These are phyloP conservation scores for Bipolaris sorokiniana DNA, from an alignment of 2,329 filamentous ascomycete genomes.

Conservation along the genomic window DNA sequence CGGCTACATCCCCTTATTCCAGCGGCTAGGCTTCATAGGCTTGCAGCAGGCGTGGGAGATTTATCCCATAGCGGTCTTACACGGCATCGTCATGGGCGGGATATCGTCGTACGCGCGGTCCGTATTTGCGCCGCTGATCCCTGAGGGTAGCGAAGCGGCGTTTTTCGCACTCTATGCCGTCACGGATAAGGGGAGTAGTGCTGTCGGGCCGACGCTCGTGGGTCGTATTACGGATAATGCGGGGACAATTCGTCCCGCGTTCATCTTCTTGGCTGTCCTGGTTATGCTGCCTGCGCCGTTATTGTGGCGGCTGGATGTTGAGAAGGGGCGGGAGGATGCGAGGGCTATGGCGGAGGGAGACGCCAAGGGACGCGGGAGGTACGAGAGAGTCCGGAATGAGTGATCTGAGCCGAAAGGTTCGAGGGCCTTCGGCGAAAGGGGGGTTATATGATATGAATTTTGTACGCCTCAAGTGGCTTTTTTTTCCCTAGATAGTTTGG, in stretches of 20 bases:
- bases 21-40: constrained; percentile 74
- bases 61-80: constrained; percentile 83
- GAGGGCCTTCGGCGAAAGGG: neutral
- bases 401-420: constrained; percentile 3
- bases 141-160: constrained; percentile 86
- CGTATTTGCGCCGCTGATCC: constrained; percentile 87
- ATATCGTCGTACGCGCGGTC: constrained; percentile 87
- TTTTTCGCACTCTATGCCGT: constrained; percentile 96
- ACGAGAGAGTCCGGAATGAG: constrained; percentile 27
- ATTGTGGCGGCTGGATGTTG: constrained; percentile 80
- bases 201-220: constrained; percentile 90
- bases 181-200: constrained; percentile 90
- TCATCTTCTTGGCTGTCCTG: constrained; percentile 81
- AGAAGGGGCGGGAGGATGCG: constrained; percentile 54
- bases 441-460: constrained; percentile 5
- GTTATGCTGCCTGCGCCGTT: constrained; percentile 80
- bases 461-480: constrained; percentile 12
- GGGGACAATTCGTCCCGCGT: constrained; percentile 63
- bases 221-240: constrained; percentile 79
- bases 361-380: constrained; percentile 19
- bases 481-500: neutral
- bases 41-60: constrained; percentile 91
- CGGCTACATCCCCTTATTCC: constrained; percentile 79
- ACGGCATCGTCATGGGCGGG: constrained; percentile 87
- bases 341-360: constrained; percentile 31